Evolutionary conservation across 192 early-diverging fungal genomes (phyloP), one percentile per base, ranked within the genome.

Genomic region (Chytriomyces sp.): DNA sequence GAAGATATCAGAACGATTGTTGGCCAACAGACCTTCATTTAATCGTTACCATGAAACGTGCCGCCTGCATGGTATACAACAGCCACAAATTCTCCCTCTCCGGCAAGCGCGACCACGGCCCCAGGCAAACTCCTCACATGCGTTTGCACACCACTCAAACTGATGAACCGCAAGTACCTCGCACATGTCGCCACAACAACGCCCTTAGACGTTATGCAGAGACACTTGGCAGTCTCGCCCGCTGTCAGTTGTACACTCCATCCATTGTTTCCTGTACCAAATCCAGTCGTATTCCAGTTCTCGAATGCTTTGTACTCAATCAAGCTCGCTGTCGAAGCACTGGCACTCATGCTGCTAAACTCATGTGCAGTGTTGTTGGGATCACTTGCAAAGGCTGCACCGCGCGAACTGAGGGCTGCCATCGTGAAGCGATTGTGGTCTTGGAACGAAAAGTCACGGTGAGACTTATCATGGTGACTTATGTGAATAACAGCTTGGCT

Each of bases 381-480:
- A 49, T 81, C 79, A 7, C 84, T 76, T 4, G 90, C 92, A 84
- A 96, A 95, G 4, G 91, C 75, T 10, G 88, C 88, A 17, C 96
- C 96, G 4, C 79, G 74, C 17, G 82, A 79, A 28, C 55, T 72
- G 14, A 99, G 80, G 54, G 89, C 82, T 0, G 92, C 94, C 86
- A 97, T 85, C 3, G 89, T 83, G 80, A 87, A 94, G 41, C 89
- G 86, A 74, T 85, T 82, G 68, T 86, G 84, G 72, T 98, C 94
- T 2, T 89, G 86, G 56, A 98, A 96, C 75, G 91, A 89, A 55
- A 91, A 91, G 63, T 91, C 90, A 38, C 93, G 85, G 5, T 86
- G 64, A 17, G 92, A 83, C 66, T 93, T 89, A 84, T 99, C 94
- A 77, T 95, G 91, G 69, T 92, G 96, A 53, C 92, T 91, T 4